phyloP scores from a whole-genome alignment of 2,329 filamentous ascomycete genomes.

The Proliferodiscus dingleyae region DNA sequence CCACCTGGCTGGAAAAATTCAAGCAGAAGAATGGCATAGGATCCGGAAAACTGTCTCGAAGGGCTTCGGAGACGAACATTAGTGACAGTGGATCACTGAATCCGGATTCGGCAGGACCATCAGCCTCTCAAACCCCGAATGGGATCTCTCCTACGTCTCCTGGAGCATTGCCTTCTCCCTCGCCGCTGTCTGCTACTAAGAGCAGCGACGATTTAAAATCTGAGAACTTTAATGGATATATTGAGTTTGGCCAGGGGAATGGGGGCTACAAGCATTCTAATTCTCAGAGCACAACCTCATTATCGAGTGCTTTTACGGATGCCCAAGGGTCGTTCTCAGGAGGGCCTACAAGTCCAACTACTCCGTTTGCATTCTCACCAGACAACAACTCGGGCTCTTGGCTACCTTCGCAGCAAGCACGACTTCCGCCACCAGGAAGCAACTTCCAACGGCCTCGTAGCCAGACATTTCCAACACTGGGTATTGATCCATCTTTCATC shows the following conservation, averaged over 20 bases:
- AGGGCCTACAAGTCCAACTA: conserved; percentile 67
- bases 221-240: conserved; percentile 51
- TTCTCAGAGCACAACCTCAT: conserved; percentile 61
- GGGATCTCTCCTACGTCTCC: conserved; percentile 72
- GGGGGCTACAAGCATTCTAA: conserved; percentile 55
- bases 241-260: conserved; percentile 52
- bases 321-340: conserved; percentile 64
- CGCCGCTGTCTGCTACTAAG: conserved; percentile 62
- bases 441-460: conserved; percentile 72
- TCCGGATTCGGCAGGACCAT: conserved; percentile 48
- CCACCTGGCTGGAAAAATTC: conserved; percentile 89
- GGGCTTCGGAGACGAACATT: conserved; percentile 66
- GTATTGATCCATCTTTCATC: conserved; percentile 51
- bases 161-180: conserved; percentile 57
- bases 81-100: conserved; percentile 59
- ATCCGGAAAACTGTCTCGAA: conserved; percentile 42
- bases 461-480: conserved; percentile 77
- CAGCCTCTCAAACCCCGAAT: conserved; percentile 56
- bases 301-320: conserved; percentile 64
- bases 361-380: conserved; percentile 70
- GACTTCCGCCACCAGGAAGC: conserved; percentile 37
- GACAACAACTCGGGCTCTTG: conserved; percentile 68
- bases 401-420: conserved; percentile 46
- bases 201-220: conserved; percentile 62
- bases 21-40: conserved; percentile 64